Evolutionary conservation across 2,329 filamentous ascomycete genomes (phyloP).

Genomic region (Diaporthe citri): DNA sequence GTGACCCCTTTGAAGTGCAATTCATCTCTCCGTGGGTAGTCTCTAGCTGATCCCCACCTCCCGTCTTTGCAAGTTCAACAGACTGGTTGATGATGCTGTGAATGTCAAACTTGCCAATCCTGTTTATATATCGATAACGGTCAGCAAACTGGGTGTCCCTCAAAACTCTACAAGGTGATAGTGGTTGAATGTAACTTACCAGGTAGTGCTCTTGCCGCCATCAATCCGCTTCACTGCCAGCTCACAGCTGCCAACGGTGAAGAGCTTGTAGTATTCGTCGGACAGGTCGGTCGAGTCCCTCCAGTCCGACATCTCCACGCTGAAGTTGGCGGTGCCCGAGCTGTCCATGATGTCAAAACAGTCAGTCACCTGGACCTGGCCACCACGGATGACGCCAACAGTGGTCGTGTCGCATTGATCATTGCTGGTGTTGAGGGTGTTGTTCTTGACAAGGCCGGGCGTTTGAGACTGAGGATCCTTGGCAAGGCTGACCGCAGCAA

Average conservation of each 20-base stretch:
- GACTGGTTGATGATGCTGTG: conserved; percentile 23
- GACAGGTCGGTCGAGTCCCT: not conserved
- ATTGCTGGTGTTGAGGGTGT: not conserved
- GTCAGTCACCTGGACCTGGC: not conserved
- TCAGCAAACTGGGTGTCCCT: not conserved
- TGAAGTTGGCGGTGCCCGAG: conserved; percentile 5
- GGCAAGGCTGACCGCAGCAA: not conserved
- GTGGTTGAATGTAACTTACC: not conserved
- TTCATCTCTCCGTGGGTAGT: conserved; percentile 19
- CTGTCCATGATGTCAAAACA: not conserved
- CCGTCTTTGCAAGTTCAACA: conserved; percentile 10
- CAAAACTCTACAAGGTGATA: not conserved
- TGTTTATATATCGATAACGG: not conserved
- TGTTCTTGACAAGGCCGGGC: not conserved
- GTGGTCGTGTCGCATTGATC: not conserved
- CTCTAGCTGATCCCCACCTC: conserved; percentile 1
- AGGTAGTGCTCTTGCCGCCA: not conserved
- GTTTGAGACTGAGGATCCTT: not conserved
- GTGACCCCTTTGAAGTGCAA: not conserved
- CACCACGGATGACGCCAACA: not conserved
- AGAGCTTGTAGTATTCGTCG: not conserved
- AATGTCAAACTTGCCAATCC: conserved; percentile 20
- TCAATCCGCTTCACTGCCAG: conserved; percentile 16
- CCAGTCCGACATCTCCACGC: conserved; percentile 15
- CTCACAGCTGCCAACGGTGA: conserved; percentile 15